A percentile compares a stretch with the other conserved stretches of the same genome.
Conservation (phyloP, 108 stramenopile genomes). For the Halocafeteria seosinensis region DNA sequence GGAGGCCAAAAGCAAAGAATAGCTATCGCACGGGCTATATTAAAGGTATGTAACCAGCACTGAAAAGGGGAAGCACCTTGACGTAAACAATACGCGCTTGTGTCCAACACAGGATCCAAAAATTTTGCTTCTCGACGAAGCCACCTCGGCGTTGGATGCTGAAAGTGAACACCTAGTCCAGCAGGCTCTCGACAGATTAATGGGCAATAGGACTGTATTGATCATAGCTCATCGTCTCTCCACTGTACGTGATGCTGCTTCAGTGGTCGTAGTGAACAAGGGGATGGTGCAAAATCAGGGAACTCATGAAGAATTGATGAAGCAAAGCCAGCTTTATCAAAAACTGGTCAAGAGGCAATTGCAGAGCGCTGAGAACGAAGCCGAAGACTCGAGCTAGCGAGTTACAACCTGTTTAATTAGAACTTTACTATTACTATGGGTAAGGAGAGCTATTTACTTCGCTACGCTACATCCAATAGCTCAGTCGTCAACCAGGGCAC, state of each 20-base stretch:
- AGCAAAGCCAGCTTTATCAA: slow-evolving; percentile 26
- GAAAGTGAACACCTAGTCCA: slow-evolving; percentile 61
- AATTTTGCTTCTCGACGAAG: slow-evolving; percentile 63
- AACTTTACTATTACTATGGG: too few relatives aligned
- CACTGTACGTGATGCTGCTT: slow-evolving; percentile 59
- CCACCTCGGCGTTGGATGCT: slow-evolving; percentile 57
- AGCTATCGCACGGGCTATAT: slow-evolving; percentile 73
- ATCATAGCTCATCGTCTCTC: slow-evolving; percentile 65
- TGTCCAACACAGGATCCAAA: too few relatives aligned
- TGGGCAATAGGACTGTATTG: slow-evolving; percentile 44
- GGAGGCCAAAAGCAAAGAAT: slow-evolving; percentile 82
- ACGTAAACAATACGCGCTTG: too few relatives aligned
- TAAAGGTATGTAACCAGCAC: too few relatives aligned
- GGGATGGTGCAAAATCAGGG: slow-evolving; percentile 48
- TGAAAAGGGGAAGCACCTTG: too few relatives aligned
- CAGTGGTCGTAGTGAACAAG: slow-evolving; percentile 55
- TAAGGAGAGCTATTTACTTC: too few relatives aligned
- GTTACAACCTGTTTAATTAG: too few relatives aligned
- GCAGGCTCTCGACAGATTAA: slow-evolving; percentile 56
- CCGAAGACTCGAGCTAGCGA: too few relatives aligned
- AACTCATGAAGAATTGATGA: slow-evolving; percentile 55
- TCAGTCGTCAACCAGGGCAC: too few relatives aligned
- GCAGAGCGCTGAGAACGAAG: neutral
- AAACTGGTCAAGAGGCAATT: slow-evolving; percentile 32
- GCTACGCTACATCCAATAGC: too few relatives aligned